These are phyloP conservation scores for Serendipita sp. DNA, from an alignment of 768 basidiomycete species.

Conservation along the genomic window DNA sequence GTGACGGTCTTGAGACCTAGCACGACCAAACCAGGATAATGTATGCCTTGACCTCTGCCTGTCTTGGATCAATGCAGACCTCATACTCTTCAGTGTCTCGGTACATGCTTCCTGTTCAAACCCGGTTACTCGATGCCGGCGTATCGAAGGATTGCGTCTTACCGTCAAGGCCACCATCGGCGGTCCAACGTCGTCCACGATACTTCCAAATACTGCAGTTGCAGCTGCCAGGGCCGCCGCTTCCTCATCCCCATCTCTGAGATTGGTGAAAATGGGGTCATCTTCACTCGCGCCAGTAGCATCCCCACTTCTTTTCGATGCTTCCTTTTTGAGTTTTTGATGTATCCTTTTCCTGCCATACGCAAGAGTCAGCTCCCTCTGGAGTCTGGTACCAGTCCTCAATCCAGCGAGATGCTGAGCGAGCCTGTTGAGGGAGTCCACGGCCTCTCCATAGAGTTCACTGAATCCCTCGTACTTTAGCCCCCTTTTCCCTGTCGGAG, in stretches of 20 bases:
- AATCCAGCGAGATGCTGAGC: slow-evolving; percentile 91
- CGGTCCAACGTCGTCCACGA: slow-evolving; percentile 65
- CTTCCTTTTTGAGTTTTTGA: slow-evolving; percentile 2
- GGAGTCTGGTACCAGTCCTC: slow-evolving; percentile 65
- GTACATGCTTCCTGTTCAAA: slow-evolving; percentile 40
- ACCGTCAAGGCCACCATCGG: slow-evolving; percentile 63
- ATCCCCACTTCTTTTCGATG: not conserved
- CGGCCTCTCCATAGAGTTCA: slow-evolving; percentile 67
- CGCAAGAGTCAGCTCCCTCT: slow-evolving; percentile 65
- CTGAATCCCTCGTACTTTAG: slow-evolving; percentile 14
- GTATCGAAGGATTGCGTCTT: slow-evolving; percentile 15
- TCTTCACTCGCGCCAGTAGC: slow-evolving; percentile 3
- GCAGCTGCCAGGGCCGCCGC: slow-evolving; percentile 40
- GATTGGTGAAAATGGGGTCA: not conserved
- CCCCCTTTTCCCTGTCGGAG: slow-evolving; percentile 6
- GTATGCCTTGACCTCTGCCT: not conserved
- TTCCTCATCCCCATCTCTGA: slow-evolving; percentile 23
- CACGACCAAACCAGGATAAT: not conserved
- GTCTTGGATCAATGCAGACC: slow-evolving; percentile 39
- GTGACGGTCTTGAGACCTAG: slow-evolving; percentile 14
- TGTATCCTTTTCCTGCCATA: slow-evolving; percentile 29
- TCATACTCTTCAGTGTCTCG: slow-evolving; percentile 42
- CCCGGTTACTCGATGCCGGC: not conserved
- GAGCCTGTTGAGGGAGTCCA: slow-evolving; percentile 71
- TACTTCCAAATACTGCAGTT: slow-evolving; percentile 58